Conservation (phyloP, 179 eudicot genomes). For the Beta macrorhiza region DNA sequence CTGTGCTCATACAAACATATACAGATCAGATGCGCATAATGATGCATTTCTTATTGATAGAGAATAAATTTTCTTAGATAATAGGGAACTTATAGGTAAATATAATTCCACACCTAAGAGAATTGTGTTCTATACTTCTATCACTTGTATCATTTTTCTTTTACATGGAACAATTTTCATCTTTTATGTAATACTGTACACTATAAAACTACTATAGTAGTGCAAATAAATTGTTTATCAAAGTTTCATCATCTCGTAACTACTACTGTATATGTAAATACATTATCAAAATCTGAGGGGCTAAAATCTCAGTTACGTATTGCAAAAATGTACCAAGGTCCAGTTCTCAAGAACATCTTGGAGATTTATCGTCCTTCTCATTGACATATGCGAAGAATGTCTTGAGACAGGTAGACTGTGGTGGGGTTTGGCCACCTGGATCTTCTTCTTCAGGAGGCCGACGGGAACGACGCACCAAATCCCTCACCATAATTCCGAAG, state of each 20-base stretch:
- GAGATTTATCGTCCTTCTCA: conserved; percentile 54
- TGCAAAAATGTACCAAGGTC: conserved; percentile 2
- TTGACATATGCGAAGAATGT: conserved; percentile 58
- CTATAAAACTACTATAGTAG: neutral
- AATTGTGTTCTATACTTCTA: too few species aligned
- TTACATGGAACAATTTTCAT: neutral
- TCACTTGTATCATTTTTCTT: neutral
- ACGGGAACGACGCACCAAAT: conserved; percentile 29
- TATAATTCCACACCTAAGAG: neutral
- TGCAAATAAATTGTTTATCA: neutral
- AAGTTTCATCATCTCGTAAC: too few species aligned
- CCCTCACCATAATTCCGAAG: conserved; percentile 35
- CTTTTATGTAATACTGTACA: too few species aligned
- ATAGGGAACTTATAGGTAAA: neutral
- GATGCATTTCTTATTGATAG: neutral
- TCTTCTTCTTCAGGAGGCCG: conserved; percentile 32
- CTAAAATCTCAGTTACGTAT: neutral
- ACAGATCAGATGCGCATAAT: neutral
- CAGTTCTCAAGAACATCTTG: conserved; percentile 33
- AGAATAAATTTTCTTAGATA: too few species aligned
- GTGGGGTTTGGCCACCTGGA: conserved; percentile 23
- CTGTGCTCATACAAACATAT: neutral
- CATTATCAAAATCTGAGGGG: neutral
- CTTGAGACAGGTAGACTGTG: conserved; percentile 37
- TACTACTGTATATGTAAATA: neutral